phyloP scores from a whole-genome alignment of 805 yeast species.

The Pichia nakasei region DNA sequence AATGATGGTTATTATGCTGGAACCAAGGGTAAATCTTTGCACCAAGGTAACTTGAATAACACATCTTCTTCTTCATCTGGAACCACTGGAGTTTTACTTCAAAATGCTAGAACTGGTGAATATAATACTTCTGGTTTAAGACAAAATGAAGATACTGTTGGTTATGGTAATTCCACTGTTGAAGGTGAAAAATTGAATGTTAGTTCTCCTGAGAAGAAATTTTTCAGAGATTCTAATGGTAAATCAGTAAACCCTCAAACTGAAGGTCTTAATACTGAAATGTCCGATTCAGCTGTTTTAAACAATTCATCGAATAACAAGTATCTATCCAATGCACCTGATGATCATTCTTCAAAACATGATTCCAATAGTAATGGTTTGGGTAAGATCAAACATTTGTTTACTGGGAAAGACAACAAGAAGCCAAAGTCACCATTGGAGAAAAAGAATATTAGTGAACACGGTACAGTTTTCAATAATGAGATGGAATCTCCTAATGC shows the following conservation, averaged over 20 bases:
- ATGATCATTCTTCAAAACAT: not conserved
- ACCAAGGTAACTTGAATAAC: not conserved
- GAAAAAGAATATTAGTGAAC: not conserved
- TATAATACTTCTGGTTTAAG: not conserved
- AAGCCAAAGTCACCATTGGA: not conserved
- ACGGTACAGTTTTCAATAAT: not conserved
- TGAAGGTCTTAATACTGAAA: not conserved
- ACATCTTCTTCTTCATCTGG: not conserved
- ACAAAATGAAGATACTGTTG: not conserved
- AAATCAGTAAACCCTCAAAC: not conserved
- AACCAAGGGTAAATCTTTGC: not conserved
- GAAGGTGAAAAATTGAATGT: no score
- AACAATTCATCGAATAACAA: not conserved
- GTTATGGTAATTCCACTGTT: not conserved
- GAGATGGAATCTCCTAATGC: no score
- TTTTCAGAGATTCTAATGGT: not conserved
- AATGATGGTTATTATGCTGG: constrained; percentile 6
- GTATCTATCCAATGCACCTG: not conserved
- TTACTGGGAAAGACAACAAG: not conserved
- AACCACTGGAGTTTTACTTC: not conserved
- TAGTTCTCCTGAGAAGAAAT: not conserved
- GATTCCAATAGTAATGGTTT: not conserved
- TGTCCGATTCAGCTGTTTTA: no score
- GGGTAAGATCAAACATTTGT: constrained; percentile 1
- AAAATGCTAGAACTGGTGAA: not conserved